Percentiles rank a stretch among this genome's conserved stretches.
Conservation (phyloP, 2,329 filamentous ascomycete genomes). For the Didymella arachidicola region DNA sequence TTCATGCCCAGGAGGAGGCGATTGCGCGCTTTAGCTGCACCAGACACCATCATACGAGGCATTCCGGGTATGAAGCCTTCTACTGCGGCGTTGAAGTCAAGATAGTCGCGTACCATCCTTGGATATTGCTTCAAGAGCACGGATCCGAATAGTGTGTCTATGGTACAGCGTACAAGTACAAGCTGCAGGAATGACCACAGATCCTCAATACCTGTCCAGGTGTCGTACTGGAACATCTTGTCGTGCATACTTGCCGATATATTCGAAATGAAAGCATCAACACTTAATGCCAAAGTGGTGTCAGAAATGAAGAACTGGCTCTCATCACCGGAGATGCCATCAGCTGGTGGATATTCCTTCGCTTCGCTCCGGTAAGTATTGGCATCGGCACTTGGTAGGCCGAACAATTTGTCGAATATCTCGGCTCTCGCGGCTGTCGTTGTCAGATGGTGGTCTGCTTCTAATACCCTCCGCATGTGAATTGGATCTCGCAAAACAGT, state of each 20-base stretch:
- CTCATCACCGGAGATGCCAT: not conserved
- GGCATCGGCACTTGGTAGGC: slow-evolving; percentile 16
- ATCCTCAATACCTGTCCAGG: slow-evolving; percentile 44
- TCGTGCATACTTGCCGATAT: slow-evolving; percentile 37
- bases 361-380: slow-evolving; percentile 14
- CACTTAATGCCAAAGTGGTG: slow-evolving; percentile 11
- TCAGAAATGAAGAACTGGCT: slow-evolving; percentile 24
- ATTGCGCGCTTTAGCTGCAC: slow-evolving; percentile 28
- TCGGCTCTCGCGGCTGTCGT: slow-evolving; percentile 7
- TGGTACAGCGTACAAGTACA: slow-evolving; percentile 36
- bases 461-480: slow-evolving; percentile 30
- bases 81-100: slow-evolving; percentile 33
- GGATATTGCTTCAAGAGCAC: slow-evolving; percentile 38
- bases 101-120: slow-evolving; percentile 36
- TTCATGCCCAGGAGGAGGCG: slow-evolving; percentile 31
- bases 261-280: slow-evolving; percentile 31
- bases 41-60: slow-evolving; percentile 28
- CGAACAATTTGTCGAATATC: slow-evolving; percentile 28
- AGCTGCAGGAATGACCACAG: slow-evolving; percentile 42
- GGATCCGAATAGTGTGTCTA: slow-evolving; percentile 38
- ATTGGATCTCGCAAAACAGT: slow-evolving; percentile 33
- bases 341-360: not conserved
- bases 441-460: slow-evolving; percentile 23
- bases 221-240: slow-evolving; percentile 41
- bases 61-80: slow-evolving; percentile 31